These are phyloP conservation scores for Lentinula detonsa DNA, from an alignment of 768 basidiomycete genomes.

Conservation along the genomic window DNA sequence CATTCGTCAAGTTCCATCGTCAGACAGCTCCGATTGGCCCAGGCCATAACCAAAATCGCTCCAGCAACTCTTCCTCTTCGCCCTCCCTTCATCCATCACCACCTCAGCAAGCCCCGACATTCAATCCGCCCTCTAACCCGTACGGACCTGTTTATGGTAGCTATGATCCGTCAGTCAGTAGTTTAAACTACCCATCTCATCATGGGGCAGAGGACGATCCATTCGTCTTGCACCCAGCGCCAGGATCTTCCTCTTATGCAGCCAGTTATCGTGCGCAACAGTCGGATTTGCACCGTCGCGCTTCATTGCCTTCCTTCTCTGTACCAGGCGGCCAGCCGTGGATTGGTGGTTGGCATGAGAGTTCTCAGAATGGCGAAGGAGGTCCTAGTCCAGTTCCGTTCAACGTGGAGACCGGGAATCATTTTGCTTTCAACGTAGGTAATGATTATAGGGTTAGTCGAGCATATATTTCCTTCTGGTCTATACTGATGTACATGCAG, in stretches of 20 bases:
- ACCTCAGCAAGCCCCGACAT: conserved; percentile 8
- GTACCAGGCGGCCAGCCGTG: background rate
- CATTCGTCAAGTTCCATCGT: conserved; percentile 77
- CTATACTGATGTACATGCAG: background rate
- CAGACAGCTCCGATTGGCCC: conserved; percentile 77
- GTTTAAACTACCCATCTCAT: background rate
- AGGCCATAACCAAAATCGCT: conserved; percentile 46
- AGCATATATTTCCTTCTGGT: background rate
- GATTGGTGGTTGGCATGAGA: background rate
- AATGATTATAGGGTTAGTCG: background rate
- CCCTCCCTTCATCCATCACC: conserved; percentile 14
- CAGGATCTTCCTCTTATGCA: background rate
- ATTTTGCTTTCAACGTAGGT: background rate
- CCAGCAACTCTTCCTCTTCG: background rate
- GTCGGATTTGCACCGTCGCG: background rate
- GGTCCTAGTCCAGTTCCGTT: background rate
- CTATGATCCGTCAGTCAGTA: background rate
- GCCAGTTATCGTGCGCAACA: conserved; percentile 3
- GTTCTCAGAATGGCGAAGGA: background rate
- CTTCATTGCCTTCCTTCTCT: background rate
- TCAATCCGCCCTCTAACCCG: background rate
- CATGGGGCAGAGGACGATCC: background rate
- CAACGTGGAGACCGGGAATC: background rate
- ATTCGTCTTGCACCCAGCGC: background rate
- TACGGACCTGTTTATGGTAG: background rate